These are phyloP conservation scores for Aspergillus japonicus DNA, from an alignment of 2,329 filamentous ascomycete species.

Conservation along the genomic window DNA sequence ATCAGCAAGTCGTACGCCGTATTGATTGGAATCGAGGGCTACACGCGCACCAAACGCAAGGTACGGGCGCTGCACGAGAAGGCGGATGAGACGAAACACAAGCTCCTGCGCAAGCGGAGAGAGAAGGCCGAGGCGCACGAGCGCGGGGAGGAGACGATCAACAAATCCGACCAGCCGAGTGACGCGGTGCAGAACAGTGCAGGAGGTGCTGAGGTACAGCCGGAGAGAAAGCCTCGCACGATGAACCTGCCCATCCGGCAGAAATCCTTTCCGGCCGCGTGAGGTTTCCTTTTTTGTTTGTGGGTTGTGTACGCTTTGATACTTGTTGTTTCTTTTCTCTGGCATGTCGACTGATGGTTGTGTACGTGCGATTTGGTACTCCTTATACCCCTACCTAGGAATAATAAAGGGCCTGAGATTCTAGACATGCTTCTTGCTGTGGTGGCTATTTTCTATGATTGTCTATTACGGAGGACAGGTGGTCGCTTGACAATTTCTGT, in stretches of 20 bases:
- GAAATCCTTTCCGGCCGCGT: background rate
- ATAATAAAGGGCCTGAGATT: background rate
- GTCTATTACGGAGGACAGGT: too few relatives aligned
- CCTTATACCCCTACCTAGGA: background rate
- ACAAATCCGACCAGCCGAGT: background rate
- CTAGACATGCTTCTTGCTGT: too few relatives aligned
- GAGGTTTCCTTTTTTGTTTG: background rate
- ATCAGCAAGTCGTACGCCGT: slow-evolving; percentile 81
- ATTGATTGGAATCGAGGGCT: slow-evolving; percentile 77
- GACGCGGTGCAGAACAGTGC: background rate
- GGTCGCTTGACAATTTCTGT: too few relatives aligned
- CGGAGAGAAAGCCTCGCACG: background rate
- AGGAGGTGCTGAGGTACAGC: background rate
- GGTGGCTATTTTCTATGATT: too few relatives aligned
- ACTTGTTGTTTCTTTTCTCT: too few relatives aligned
- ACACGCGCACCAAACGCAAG: slow-evolving; percentile 61
- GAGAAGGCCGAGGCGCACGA: background rate
- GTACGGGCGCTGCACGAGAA: slow-evolving; percentile 23
- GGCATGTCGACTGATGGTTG: background rate
- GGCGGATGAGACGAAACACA: slow-evolving; percentile 12
- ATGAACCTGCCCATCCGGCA: background rate
- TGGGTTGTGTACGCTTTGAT: background rate
- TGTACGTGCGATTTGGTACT: background rate
- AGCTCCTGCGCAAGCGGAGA: background rate
- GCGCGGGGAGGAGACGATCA: background rate